Conservation (phyloP, 148 eudicot genomes). For the Spergularia bocconei region DNA sequence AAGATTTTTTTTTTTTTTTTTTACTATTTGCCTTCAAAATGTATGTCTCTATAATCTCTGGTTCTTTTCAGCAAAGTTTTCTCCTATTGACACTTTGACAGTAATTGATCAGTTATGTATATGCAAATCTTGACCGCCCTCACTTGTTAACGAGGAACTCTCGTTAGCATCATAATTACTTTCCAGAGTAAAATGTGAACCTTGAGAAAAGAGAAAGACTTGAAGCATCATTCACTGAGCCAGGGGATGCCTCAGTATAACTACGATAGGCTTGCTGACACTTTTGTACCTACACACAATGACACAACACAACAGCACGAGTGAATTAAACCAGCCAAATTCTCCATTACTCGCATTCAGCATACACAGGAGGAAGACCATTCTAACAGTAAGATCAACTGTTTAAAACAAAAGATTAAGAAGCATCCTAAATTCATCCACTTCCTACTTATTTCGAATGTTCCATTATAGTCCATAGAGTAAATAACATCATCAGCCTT, state of each 20-base stretch:
- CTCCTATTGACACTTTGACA: too few relatives aligned
- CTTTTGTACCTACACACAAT: slow-evolving; percentile 58
- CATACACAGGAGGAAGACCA: not conserved
- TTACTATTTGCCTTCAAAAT: too few relatives aligned
- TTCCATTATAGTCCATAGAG: too few relatives aligned
- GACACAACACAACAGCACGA: not conserved
- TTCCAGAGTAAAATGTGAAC: slow-evolving; percentile 51
- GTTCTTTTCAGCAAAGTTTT: too few relatives aligned
- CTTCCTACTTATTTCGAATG: not conserved
- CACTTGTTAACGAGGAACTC: not conserved
- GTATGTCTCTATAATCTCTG: too few relatives aligned
- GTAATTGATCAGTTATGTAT: not conserved
- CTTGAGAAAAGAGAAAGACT: slow-evolving; percentile 75
- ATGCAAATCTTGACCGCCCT: not conserved
- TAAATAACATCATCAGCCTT: too few relatives aligned
- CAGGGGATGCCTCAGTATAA: slow-evolving; percentile 47
- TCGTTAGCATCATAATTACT: not conserved
- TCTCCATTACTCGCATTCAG: not conserved
- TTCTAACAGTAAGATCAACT: not conserved
- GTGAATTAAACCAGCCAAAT: not conserved
- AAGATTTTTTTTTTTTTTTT: too few relatives aligned
- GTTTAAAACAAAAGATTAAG: not conserved
- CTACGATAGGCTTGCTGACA: slow-evolving; percentile 82
- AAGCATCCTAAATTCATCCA: not conserved
- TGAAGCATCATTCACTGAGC: slow-evolving; percentile 61